Evolutionary conservation across 2,329 filamentous ascomycete species (phyloP), one percentile per base, ranked within the genome.

Genomic region (Neonectria coccinea): DNA sequence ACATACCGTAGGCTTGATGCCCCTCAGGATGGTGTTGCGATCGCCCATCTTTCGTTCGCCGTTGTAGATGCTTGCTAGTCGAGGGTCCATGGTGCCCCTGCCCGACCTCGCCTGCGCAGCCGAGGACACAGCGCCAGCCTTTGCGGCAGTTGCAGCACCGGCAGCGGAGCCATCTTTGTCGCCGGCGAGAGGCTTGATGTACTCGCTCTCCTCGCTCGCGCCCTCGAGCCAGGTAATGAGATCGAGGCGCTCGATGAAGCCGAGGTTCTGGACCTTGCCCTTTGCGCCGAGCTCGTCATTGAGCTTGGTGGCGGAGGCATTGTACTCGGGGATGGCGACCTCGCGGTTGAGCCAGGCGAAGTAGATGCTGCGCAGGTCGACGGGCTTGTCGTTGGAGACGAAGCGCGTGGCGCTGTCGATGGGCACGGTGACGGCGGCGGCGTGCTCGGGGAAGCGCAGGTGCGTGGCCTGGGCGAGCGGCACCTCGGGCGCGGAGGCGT

Each of bases 341-440:
- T 98, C 95, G 79, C 94, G 93, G 81, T 97, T 97, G 74, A 92
- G 85, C 93, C 94, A 99, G 60, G 94, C 94, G 77, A 98, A 97
- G 83, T 95, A 97, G 80, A 97, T 95, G 78, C 92, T 96, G 76
- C 96, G 93, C 71, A 99, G 85, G 77, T 97, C 93, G 74, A 97
- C 90, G 5, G 91, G 86, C 60, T 88, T 85, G 73, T 87, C 88
- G 63, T 88, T 87, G n/a, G 93, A 94, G 65, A 92, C 86, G 83
- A 98, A 98, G 73, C 96, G 93, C 70, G 96, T 99, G 10, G 90
- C 85, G 14, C 87, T 86, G 55, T 88, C 89, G 69, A 97, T 87
- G 1, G 91, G 84, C 63, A 97, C 85, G 6, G 89, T 84, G 59
- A 89, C 84, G 66, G 87, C 85, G 57, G 87, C 27, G 41, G 50